Conservation (phyloP, 1,284 basidiomycete genomes). For the Bondarzewia mesenterica region DNA sequence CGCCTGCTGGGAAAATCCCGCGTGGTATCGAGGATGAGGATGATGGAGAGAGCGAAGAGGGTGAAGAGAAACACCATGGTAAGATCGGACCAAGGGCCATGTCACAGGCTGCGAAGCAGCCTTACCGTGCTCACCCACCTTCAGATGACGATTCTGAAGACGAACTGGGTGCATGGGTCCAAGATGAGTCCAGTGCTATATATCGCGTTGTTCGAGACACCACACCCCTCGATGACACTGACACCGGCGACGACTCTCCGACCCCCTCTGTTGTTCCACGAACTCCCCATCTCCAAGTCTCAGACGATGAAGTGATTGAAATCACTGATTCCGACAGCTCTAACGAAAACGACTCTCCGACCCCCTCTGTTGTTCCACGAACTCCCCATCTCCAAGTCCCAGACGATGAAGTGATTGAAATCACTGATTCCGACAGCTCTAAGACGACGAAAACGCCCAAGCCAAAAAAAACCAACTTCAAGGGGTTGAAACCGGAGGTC, state of each 20-base stretch:
- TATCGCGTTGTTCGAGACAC: conserved; percentile 11
- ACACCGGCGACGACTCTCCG: conserved; percentile 19
- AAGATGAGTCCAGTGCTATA: conserved; percentile 29
- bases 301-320: background rate
- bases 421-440: background rate
- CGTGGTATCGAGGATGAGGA: background rate
- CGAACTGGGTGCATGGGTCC: conserved; percentile 33
- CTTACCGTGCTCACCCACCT: conserved; percentile 1
- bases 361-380: background rate
- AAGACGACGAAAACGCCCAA: no score
- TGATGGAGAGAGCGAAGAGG: background rate
- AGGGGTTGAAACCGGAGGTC: no score
- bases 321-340: background rate
- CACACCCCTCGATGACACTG: conserved; percentile 17
- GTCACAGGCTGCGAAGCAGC: background rate
- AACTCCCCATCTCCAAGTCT: background rate
- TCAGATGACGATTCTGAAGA: conserved; percentile 28
- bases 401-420: background rate
- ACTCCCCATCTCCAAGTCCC: background rate
- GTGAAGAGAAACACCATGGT: background rate
- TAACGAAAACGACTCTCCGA: background rate
- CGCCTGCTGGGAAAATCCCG: background rate
- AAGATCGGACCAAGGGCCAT: background rate
- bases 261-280: background rate
- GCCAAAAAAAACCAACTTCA: no score